phyloP scores from a whole-genome alignment of 78 protist genomes.

The Dictyostelium citrinum region DNA sequence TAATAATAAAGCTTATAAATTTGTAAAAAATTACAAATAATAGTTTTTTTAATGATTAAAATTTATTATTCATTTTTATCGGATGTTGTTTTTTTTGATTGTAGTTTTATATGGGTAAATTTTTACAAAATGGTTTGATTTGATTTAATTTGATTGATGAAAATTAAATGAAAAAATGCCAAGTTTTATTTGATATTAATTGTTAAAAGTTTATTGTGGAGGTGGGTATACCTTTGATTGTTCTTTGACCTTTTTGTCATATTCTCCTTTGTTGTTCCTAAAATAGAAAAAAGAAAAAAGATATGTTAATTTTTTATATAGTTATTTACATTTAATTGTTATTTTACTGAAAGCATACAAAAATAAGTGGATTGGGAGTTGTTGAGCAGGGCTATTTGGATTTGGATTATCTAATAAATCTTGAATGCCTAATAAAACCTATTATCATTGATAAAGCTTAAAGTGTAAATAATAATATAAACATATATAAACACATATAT shows the following conservation, averaged over 20 bases:
- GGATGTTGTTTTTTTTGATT: neutral
- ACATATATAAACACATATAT: no score
- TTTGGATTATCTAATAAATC: constrained; percentile 96
- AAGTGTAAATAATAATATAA: neutral
- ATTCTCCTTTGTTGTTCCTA: constrained; percentile 44
- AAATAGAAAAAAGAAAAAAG: neutral
- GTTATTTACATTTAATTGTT: neutral
- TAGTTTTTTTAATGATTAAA: neutral
- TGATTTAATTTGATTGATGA: neutral
- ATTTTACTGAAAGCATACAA: neutral
- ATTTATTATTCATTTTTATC: neutral
- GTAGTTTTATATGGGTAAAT: neutral
- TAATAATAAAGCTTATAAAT: neutral
- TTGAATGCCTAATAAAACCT: constrained; percentile 96
- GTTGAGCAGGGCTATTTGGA: constrained; percentile 95
- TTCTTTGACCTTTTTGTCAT: constrained; percentile 15
- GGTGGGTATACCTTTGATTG: constrained; percentile 49
- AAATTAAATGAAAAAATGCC: neutral
- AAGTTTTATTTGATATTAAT: neutral
- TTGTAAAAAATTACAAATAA: neutral
- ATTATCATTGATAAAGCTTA: neutral
- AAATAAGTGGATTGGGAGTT: constrained; percentile 87
- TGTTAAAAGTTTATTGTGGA: constrained; percentile 2
- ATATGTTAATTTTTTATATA: neutral
- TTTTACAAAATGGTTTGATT: neutral